Base-by-base conservation (phyloP, 148 eudicot species). In the Diospyros lotus region DNA sequence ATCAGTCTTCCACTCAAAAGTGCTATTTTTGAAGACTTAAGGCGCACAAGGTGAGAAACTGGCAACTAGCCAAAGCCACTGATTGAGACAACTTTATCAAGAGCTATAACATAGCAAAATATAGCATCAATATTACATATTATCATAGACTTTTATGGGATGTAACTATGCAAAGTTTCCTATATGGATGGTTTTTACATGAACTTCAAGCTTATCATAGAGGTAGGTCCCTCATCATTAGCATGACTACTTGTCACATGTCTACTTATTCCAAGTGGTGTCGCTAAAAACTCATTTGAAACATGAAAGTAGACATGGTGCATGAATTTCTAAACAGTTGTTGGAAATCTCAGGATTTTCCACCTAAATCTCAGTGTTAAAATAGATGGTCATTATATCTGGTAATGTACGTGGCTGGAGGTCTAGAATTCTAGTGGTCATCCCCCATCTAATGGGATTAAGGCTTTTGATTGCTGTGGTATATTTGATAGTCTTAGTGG, bases 131-230 rank as follows among this genome's bases (percentile, higher is more conserved):
- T 14, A 55, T 18, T 41, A 18, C 54, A 72, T 42, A 8, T 46
- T 54, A 77, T 39, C 55, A 55, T 54, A 61, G 58, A 64, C 58
- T 58, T 70, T 60, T 53, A 76, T 28, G 52, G 69, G 69, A 38
- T 43, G 76, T 71, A 61, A 66, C 72, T 40, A 39, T 41, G 12
- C 5, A n/a, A 66, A 55, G 71, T 75, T 58, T 61, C 67, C 66
- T 66, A 64, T 17, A 42, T 28, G 66, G 46, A 54, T 76, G 62
- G 68, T 71, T 76, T 75, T 28, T 53, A 70, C 60, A 62, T 64
- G 71, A 66, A 44, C 69, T 48, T 75, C 66, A 63, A 73, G 45
- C 64, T 73, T 51, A 41, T 68, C 62, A 64, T 42, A 58, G 48
- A 73, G 66, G 28, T 68, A 64, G 64, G 40, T 41, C 11, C 28